phyloP scores from a whole-genome alignment of 352 stramenopile species.

The Albugo candida region DNA sequence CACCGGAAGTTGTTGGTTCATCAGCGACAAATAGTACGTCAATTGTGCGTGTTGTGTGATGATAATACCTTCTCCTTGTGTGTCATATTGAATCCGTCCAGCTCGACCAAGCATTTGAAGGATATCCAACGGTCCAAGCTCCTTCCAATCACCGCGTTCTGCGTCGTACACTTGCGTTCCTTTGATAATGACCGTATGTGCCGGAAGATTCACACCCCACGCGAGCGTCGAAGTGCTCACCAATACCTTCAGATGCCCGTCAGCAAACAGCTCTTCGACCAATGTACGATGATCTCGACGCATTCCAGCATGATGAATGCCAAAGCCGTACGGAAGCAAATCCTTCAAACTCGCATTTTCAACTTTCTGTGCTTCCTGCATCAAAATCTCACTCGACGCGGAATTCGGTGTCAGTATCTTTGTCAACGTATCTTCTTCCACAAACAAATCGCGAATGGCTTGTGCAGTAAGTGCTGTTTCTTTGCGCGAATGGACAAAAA shows the following conservation, averaged over 20 bases:
- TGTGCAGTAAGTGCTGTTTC: slow-evolving; percentile 95
- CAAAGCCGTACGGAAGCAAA: slow-evolving; percentile 96
- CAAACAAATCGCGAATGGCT: slow-evolving; percentile 88
- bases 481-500: slow-evolving; percentile 98
- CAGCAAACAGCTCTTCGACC: slow-evolving; percentile 97
- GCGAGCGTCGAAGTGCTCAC: slow-evolving; percentile 97
- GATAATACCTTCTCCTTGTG: slow-evolving; percentile 96
- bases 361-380: slow-evolving; percentile 81
- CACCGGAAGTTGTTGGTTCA: slow-evolving; percentile 99
- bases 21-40: slow-evolving; percentile 98
- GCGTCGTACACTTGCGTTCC: slow-evolving; percentile 99
- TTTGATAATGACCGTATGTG: slow-evolving; percentile 99
- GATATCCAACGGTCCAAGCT: slow-evolving; percentile 96
- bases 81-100: slow-evolving; percentile 97
- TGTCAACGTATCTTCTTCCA: slow-evolving; percentile 88
- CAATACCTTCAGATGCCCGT: slow-evolving; percentile 93
- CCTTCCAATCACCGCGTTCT: slow-evolving; percentile 93
- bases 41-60: slow-evolving; percentile 97
- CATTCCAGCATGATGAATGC: slow-evolving; percentile 99
- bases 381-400: slow-evolving; percentile 81
- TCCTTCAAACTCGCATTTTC: slow-evolving; percentile 97
- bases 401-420: slow-evolving; percentile 81
- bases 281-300: slow-evolving; percentile 90
- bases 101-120: slow-evolving; percentile 98
- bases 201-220: slow-evolving; percentile 99